These are phyloP conservation scores for Adiantum capillusveneris DNA, from an alignment of 75 land plant genomes.

Conservation along the genomic window DNA sequence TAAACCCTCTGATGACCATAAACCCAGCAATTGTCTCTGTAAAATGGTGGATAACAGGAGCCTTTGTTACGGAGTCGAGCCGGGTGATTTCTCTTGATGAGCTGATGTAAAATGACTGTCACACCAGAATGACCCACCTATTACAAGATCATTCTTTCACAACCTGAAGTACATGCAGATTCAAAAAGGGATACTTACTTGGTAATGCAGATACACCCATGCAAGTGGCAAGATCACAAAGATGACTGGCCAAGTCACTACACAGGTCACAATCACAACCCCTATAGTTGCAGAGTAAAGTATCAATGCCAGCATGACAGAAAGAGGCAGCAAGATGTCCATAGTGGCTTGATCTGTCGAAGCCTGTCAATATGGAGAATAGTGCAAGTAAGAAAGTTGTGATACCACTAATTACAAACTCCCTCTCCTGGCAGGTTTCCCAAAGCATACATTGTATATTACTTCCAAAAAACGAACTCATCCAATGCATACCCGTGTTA, in stretches of 20 bases:
- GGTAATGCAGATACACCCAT: constrained; percentile 17
- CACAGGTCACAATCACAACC: constrained; percentile 30
- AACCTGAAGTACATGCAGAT: not conserved
- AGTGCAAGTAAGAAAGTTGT: too few species aligned
- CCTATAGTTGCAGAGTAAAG: constrained; percentile 23
- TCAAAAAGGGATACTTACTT: constrained; percentile 21
- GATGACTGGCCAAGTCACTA: constrained; percentile 36
- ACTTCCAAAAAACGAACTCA: too few species aligned
- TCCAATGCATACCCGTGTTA: constrained; percentile 37
- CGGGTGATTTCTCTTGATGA: constrained; percentile 90
- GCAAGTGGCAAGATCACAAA: constrained; percentile 33
- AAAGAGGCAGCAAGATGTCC: constrained; percentile 23
- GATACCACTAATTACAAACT: too few species aligned
- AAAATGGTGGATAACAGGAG: constrained; percentile 96
- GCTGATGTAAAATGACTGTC: constrained; percentile 64
- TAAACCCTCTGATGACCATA: constrained; percentile 72
- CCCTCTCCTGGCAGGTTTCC: too few species aligned
- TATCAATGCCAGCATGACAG: constrained; percentile 15
- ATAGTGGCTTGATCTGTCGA: constrained; percentile 32
- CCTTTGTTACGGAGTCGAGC: constrained; percentile 87
- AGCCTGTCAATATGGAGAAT: constrained; percentile 12
- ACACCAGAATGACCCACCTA: too few species aligned
- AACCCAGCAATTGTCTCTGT: constrained; percentile 85
- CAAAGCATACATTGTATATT: too few species aligned
- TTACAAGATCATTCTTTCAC: not conserved